These are phyloP conservation scores for Pochonia chlamydosporia DNA, from an alignment of 2,329 filamentous ascomycete species.

Conservation along the genomic window DNA sequence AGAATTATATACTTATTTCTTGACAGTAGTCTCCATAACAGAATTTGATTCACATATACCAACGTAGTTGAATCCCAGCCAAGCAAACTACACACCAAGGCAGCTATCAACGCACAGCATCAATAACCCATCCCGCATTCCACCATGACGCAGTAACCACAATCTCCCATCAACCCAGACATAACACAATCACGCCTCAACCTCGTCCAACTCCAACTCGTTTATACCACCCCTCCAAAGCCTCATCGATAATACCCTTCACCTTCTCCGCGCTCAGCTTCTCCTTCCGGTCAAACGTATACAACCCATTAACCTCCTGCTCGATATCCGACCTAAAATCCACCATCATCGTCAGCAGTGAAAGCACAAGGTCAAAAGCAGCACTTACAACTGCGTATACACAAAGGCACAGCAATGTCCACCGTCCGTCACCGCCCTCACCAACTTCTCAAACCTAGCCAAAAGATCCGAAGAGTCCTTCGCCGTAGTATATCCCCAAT, in stretches of 20 bases:
- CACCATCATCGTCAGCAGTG: constrained; percentile 8
- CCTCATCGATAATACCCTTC: constrained; percentile 51
- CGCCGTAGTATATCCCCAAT: constrained; percentile 67
- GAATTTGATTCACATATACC: no score
- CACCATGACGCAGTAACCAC: no score
- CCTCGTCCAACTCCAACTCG: no score
- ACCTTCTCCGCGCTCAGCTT: constrained; percentile 55
- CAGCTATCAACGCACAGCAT: no score
- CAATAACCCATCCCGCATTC: no score
- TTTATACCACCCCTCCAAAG: constrained; percentile 39
- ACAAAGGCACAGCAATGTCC: constrained; percentile 58
- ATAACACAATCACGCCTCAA: no score
- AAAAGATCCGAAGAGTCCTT: constrained; percentile 54
- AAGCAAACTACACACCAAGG: no score
- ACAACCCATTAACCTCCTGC: constrained; percentile 63
- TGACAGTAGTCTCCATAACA: no score
- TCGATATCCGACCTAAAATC: constrained; percentile 49
- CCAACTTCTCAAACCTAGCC: constrained; percentile 49
- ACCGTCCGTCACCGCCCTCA: constrained; percentile 50
- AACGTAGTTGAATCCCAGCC: no score
- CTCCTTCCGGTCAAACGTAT: constrained; percentile 54
- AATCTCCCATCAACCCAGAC: no score
- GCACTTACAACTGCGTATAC: constrained; percentile 58
- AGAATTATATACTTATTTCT: no score
- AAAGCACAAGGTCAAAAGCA: not conserved